Evolutionary conservation across 805 yeast species (phyloP).

Genomic region (Pichia nakasei): DNA sequence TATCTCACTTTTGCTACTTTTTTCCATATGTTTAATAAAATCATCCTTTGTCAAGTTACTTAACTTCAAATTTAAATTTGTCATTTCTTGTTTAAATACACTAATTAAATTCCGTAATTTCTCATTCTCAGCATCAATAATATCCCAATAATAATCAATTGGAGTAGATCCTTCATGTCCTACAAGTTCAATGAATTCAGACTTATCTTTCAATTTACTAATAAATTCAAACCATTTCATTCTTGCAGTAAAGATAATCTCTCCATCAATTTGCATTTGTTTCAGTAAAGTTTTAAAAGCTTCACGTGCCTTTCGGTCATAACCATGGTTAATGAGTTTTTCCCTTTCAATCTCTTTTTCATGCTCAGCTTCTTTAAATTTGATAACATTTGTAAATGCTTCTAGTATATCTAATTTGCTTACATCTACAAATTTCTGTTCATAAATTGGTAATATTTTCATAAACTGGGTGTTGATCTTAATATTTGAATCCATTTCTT

Average conservation of each 20-base stretch:
- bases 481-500: not conserved
- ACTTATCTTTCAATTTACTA: slow-evolving; percentile 42
- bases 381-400: slow-evolving; percentile 33
- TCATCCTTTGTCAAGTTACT: slow-evolving; percentile 1
- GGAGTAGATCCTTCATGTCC: slow-evolving; percentile 78
- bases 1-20: slow-evolving; percentile 1
- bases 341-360: slow-evolving; percentile 22
- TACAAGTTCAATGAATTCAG: slow-evolving; percentile 48
- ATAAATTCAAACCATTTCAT: slow-evolving; percentile 54
- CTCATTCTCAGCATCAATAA: slow-evolving; percentile 53
- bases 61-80: slow-evolving; percentile 14
- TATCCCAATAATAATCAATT: slow-evolving; percentile 67
- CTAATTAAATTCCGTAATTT: slow-evolving; percentile 50
- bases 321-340: slow-evolving; percentile 36
- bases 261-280: slow-evolving; percentile 24
- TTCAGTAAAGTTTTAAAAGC: slow-evolving; percentile 41
- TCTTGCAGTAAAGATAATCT: slow-evolving; percentile 33
- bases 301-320: slow-evolving; percentile 61
- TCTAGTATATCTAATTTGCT: slow-evolving; percentile 52
- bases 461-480: not conserved
- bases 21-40: slow-evolving; percentile 11
- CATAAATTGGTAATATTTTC: not conserved
- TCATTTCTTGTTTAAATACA: slow-evolving; percentile 42
- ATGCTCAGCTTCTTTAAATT: slow-evolving; percentile 24
- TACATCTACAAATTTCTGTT: slow-evolving; percentile 20